Base-by-base conservation (phyloP, 2,329 filamentous ascomycete species). In the Neopestalotiopsis sp. region DNA sequence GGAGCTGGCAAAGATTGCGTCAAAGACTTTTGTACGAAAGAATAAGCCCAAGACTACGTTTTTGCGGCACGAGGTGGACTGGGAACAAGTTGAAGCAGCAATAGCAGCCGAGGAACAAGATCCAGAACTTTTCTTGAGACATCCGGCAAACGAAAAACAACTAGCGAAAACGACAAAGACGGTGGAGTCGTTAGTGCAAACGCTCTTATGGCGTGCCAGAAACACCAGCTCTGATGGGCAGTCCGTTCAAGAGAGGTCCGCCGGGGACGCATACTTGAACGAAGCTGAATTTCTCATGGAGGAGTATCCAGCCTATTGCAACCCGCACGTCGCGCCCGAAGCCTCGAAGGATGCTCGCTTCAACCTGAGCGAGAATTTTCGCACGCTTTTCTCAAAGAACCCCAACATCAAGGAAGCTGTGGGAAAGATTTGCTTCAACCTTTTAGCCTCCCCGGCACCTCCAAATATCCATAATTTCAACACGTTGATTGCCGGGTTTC, bases 391-490 rank as follows among this genome's bases (percentile, higher is more conserved):
- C 53, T 73, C 76, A 64, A 68, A 71, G 7, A 69, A 73, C n/a
- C 28, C 64, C 6, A 68, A 68, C 28, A 67, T 73, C 34, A 76
- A 75, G 42, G 76, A 78, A 38, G 74, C 71, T 20, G 77, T 84
- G 40, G 78, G 76, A n/a, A 85, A 83, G 73, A 82, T 90, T 66
- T 89, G 87, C 78, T 90, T 91, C 79, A 94, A 93, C 75, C 81
- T 96, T 3, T 84, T 94, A 17, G 81, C 89, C 3, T 89, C 88
- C 2, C 78, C 85, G 1, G 82, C 88, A 20, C 87, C 89, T 0
- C 91, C 92, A 0, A 88, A 88, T 70, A 86, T 92, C 45, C 84
- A 89, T 71, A 94, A 90, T 3, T 94, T 90, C 81, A 94, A 94
- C 75, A 85, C 86, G 13, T 84, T 96, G 32, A 86, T 95, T 2